A percentile compares a stretch with the other conserved stretches of the same genome.
Conservation (phyloP, 805 yeast species). For the Candida jianshihensis region DNA sequence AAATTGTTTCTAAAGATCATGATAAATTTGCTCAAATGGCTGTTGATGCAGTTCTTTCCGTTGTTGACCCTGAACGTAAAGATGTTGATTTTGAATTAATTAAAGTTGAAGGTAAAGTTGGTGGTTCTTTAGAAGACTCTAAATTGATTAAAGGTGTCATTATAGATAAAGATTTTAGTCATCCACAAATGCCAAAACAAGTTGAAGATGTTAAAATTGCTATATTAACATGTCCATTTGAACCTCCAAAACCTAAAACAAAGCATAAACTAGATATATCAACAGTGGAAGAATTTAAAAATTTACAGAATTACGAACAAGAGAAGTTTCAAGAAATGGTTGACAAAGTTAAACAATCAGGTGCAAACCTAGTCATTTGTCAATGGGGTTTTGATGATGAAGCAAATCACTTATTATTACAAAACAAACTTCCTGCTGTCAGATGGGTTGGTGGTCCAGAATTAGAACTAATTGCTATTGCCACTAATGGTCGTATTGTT, state of each 20-base stretch:
- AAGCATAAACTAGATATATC: constrained; percentile 94
- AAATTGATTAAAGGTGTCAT: constrained; percentile 84
- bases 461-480: constrained; percentile 91
- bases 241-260: constrained; percentile 99
- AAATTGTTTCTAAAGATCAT: constrained; percentile 90
- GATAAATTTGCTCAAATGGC: constrained; percentile 95
- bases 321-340: constrained; percentile 90
- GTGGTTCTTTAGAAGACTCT: constrained; percentile 88
- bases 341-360: constrained; percentile 72
- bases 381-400: constrained; percentile 99
- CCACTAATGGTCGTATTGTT: constrained; percentile 94
- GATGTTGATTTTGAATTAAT: constrained; percentile 97
- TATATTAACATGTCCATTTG: constrained; percentile 96
- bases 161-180: constrained; percentile 93
- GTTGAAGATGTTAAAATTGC: constrained; percentile 82
- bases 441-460: constrained; percentile 99
- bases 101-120: constrained; percentile 91
- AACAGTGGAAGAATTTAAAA: constrained; percentile 88
- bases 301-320: constrained; percentile 86
- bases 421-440: constrained; percentile 88
- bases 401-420: constrained; percentile 86
- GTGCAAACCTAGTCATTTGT: constrained; percentile 94
- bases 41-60: constrained; percentile 88
- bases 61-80: constrained; percentile 84
- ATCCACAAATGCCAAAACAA: constrained; percentile 93